phyloP scores from a whole-genome alignment of 2,329 filamentous ascomycete species.

The Cladosporium colombiae region DNA sequence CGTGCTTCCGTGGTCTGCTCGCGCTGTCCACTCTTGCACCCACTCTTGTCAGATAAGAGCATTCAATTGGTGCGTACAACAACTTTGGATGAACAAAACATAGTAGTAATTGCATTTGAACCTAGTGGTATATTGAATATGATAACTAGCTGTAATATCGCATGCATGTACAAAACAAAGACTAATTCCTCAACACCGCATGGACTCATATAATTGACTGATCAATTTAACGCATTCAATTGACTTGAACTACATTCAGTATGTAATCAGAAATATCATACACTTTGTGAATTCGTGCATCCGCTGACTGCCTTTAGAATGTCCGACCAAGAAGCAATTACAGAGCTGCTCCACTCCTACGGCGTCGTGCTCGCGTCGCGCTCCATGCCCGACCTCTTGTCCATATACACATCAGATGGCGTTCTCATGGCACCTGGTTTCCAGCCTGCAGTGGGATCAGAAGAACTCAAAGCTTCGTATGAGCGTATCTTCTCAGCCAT shows the following conservation, averaged over 20 bases:
- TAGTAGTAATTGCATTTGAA: not conserved
- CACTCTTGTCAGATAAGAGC: not conserved
- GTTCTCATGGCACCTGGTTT: slow-evolving; percentile 23
- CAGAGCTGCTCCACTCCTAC: slow-evolving; percentile 9
- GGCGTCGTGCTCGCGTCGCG: slow-evolving; percentile 9
- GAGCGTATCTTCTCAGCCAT: slow-evolving; percentile 21
- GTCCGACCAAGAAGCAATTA: slow-evolving; percentile 15
- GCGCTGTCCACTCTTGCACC: slow-evolving; percentile 2
- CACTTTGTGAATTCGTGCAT: not conserved
- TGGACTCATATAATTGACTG: not conserved
- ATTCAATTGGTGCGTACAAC: not conserved
- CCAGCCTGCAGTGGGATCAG: slow-evolving; percentile 19
- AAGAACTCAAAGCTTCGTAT: slow-evolving; percentile 22
- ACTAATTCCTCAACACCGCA: not conserved
- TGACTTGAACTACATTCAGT: not conserved
- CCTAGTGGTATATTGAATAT: not conserved
- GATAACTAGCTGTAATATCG: not conserved
- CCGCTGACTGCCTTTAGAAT: not conserved
- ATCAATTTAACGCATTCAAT: not conserved
- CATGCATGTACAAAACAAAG: not conserved
- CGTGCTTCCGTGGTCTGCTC: not conserved
- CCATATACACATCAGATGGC: slow-evolving; percentile 55
- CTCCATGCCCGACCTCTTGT: not conserved
- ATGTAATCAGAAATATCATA: not conserved
- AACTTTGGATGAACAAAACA: not conserved